Base-by-base conservation (phyloP, 1,139 yeast genomes). In the Saccharomyces hybrid region DNA sequence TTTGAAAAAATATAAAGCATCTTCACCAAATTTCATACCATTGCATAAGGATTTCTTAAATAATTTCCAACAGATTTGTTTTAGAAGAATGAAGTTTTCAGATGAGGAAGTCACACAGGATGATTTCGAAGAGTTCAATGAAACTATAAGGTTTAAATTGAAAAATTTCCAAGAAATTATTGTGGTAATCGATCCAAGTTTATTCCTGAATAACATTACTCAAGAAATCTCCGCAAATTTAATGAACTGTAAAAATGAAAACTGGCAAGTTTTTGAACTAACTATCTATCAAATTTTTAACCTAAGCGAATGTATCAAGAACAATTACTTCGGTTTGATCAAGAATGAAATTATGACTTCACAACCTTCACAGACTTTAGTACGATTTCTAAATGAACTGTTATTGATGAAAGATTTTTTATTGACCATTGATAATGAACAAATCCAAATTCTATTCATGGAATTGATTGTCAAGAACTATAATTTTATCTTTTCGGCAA, bases 401-500 rank as follows among this genome's bases (percentile, higher is more conserved):
- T 55, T 70, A 49, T 62, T 64, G 44, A 64, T 58, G 16, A 76
- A 80, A 54, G 76, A 80, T 38, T 38, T 38, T 6, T 73, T 73
- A 57, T 72, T 74, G 54, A 72, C 76, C 60, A 73, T 83, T 51
- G 78, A 80, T 59, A 96, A 91, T 68, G 90, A 96, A 19, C 77
- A 86, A 55, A 82, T 90, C 57, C 97, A 89, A 67, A 74, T 88
- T 38, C 79, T 80, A 54, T 88, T 87, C 62, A 88, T 93, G 75
- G 99, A 93, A 68, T 76, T 91, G 46, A 81, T 89, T 49, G 86
- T 89, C 55, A 86, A 90, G 63, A 95, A 90, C 66, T 83, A 86
- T 61, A 74, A 79, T 42, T 84, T 86, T 61, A 80, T 90, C 64
- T 44, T 42, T 11, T 48, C 38, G 21, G 19, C 50, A 11, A 38